Conservation (phyloP, 345 rosid species). For the Zanthoxylum bungeanum region DNA sequence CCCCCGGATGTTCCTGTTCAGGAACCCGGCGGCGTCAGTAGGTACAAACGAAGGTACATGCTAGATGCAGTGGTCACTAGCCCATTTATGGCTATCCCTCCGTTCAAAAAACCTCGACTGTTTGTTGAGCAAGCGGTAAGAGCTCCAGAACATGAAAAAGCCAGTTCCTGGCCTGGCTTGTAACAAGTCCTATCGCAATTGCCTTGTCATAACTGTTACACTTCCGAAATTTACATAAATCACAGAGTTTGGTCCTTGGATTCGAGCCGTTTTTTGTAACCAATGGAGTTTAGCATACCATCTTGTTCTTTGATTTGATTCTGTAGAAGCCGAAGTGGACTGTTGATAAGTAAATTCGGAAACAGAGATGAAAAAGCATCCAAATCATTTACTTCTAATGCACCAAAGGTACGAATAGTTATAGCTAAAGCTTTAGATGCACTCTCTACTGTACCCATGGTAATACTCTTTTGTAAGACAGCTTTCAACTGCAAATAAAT, state of each 20-base stretch:
- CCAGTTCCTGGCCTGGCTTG: background rate
- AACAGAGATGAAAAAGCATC: background rate
- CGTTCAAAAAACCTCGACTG: too few relatives aligned
- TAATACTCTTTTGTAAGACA: background rate
- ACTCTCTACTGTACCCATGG: background rate
- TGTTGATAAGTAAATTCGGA: background rate
- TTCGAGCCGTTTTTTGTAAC: background rate
- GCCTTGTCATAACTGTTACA: background rate
- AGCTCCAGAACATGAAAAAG: too few relatives aligned
- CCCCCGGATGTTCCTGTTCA: too few relatives aligned
- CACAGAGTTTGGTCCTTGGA: background rate
- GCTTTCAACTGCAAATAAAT: background rate
- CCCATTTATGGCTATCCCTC: too few relatives aligned
- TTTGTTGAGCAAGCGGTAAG: too few relatives aligned
- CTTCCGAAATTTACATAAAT: slow-evolving; percentile 13
- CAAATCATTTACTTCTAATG: background rate
- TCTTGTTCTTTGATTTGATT: background rate
- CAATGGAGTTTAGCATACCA: background rate
- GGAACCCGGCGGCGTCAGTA: too few relatives aligned
- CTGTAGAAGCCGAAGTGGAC: background rate
- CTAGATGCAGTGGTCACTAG: too few relatives aligned
- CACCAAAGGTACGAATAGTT: background rate
- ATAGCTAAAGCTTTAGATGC: background rate
- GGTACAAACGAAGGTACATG: too few relatives aligned
- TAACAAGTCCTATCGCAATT: background rate